phyloP scores from a whole-genome alignment of 805 yeast species.

The Candida montana region DNA sequence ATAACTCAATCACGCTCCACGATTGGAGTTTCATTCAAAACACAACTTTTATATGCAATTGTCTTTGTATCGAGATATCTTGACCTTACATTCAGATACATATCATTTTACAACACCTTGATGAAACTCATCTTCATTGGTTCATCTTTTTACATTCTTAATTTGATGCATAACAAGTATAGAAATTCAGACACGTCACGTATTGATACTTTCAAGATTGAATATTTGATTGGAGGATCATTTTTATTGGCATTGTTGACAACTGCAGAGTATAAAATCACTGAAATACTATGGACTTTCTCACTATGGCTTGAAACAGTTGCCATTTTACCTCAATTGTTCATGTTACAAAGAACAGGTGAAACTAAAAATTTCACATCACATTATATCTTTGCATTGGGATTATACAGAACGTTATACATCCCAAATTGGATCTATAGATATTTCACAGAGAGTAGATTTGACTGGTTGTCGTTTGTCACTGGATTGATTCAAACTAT shows the following conservation, averaged over 20 bases:
- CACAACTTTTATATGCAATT: constrained; percentile 71
- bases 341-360: constrained; percentile 83
- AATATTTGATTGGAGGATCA: constrained; percentile 64
- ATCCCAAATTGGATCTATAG: constrained; percentile 95
- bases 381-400: constrained; percentile 92
- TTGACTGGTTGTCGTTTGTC: constrained; percentile 65
- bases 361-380: constrained; percentile 82
- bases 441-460: constrained; percentile 52
- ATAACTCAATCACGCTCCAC: constrained; percentile 61
- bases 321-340: constrained; percentile 89
- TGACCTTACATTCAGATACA: constrained; percentile 38
- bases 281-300: constrained; percentile 80
- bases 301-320: constrained; percentile 89
- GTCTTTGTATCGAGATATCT: constrained; percentile 73
- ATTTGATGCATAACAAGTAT: constrained; percentile 60
- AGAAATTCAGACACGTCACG: constrained; percentile 46
- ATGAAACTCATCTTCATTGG: constrained; percentile 81
- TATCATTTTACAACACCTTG: constrained; percentile 66
- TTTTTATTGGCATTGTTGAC: constrained; percentile 54
- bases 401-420: constrained; percentile 82
- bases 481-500: constrained; percentile 86
- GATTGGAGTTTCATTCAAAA: constrained; percentile 82
- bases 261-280: constrained; percentile 54
- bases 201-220: constrained; percentile 70
- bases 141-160: constrained; percentile 69